phyloP scores from a whole-genome alignment of 2,329 filamentous ascomycete genomes.

The Ceratocystis destructans region DNA sequence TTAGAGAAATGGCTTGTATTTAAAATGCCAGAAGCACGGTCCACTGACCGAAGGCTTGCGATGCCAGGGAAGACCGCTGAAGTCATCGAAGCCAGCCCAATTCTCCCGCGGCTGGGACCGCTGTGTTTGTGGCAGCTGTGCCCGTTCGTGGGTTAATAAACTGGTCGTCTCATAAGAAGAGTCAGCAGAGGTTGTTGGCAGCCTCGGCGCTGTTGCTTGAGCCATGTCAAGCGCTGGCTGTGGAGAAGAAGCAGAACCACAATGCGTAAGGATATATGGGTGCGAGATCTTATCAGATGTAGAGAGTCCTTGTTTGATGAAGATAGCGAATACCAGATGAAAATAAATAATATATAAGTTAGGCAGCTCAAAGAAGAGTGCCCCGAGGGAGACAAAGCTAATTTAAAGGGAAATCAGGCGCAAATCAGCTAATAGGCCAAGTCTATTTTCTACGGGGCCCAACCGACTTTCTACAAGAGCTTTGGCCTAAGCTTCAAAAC shows the following conservation, averaged over 20 bases:
- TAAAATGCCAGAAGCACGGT: neutral
- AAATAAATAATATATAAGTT: neutral
- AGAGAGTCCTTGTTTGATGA: neutral
- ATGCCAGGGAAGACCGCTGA: slow-evolving; percentile 48
- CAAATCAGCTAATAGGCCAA: neutral
- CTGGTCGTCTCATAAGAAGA: neutral
- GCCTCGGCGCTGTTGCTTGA: neutral
- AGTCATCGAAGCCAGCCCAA: slow-evolving; percentile 44
- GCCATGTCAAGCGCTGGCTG: neutral
- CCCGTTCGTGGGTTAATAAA: neutral
- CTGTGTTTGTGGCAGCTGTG: neutral
- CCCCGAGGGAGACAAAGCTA: neutral
- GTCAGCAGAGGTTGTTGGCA: neutral
- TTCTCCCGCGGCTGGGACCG: slow-evolving; percentile 20
- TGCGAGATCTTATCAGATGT: neutral
- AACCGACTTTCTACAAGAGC: too few species aligned
- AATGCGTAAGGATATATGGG: too few species aligned
- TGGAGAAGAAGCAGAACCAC: neutral
- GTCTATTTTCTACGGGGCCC: neutral
- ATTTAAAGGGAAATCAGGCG: neutral
- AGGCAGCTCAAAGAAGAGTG: neutral
- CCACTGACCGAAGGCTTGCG: slow-evolving; percentile 44
- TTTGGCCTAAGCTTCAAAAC: too few species aligned
- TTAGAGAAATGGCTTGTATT: neutral
- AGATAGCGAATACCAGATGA: neutral